These are phyloP conservation scores for Chaetomium strumarium DNA, from an alignment of 2,329 filamentous ascomycete species.

Conservation along the genomic window DNA sequence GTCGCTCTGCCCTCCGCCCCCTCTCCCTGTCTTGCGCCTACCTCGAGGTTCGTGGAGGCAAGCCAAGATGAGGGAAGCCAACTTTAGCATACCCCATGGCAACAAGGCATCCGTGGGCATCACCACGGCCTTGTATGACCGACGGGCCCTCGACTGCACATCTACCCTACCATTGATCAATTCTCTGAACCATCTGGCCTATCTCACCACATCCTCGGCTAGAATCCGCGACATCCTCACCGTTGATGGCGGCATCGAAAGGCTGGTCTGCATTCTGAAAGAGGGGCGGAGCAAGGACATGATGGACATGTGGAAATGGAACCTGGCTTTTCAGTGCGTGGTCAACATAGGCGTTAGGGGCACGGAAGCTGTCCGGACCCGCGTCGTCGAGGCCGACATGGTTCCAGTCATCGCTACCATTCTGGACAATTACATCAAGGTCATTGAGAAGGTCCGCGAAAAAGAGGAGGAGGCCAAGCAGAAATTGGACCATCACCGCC, in stretches of 20 bases:
- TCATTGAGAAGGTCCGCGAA: conserved; percentile 85
- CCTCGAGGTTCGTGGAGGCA: conserved; percentile 26
- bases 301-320: conserved; percentile 99
- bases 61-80: conserved; percentile 92
- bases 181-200: conserved; percentile 96
- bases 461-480: conserved; percentile 78
- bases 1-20: not conserved
- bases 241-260: conserved; percentile 96
- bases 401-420: conserved; percentile 98
- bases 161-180: conserved; percentile 97
- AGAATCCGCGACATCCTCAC: conserved; percentile 97
- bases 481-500: conserved; percentile 53
- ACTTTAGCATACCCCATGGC: conserved; percentile 98
- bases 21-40: conserved; percentile 25
- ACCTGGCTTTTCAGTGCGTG: conserved; percentile 95
- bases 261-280: conserved; percentile 95
- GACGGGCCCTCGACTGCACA: conserved; percentile 94
- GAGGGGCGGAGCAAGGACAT: conserved; percentile 94
- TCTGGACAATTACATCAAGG: conserved; percentile 95
- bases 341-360: conserved; percentile 97
- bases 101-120: conserved; percentile 96
- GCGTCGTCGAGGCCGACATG: conserved; percentile 98
- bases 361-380: conserved; percentile 86
- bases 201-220: conserved; percentile 94
- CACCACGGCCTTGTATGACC: conserved; percentile 96